Percentiles rank a stretch among this genome's conserved stretches.
Evolutionary conservation across 2,329 filamentous ascomycete species (phyloP).

Genomic region (Xylariaceae sp.): DNA sequence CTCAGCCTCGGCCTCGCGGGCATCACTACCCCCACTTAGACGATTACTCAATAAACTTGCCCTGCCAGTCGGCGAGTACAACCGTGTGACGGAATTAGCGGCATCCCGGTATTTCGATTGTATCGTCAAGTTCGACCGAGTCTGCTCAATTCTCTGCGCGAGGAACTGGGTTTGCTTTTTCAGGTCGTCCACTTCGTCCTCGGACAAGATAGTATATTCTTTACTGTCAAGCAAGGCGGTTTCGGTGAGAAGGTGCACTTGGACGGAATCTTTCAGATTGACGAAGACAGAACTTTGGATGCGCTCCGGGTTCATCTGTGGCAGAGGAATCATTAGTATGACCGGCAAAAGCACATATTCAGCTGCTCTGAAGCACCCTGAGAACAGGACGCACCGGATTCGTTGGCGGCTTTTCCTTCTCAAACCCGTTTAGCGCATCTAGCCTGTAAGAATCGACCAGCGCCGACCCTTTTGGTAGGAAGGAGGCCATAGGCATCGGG

Average conservation of each 20-base stretch:
- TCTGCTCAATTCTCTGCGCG: conserved; percentile 72
- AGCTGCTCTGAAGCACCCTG: not conserved
- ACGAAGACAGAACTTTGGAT: conserved; percentile 54
- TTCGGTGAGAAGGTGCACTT: conserved; percentile 88
- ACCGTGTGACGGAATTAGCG: conserved; percentile 75
- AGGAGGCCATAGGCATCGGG: conserved; percentile 28
- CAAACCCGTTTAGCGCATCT: conserved; percentile 52
- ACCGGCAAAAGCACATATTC: not conserved
- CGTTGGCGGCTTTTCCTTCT: conserved; percentile 50
- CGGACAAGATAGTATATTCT: conserved; percentile 77
- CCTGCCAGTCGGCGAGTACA: conserved; percentile 62
- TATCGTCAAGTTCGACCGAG: conserved; percentile 76
- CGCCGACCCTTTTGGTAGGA: conserved; percentile 43
- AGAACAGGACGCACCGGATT: conserved; percentile 49
- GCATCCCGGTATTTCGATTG: conserved; percentile 95
- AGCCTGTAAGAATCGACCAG: conserved; percentile 57
- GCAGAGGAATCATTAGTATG: conserved; percentile 18
- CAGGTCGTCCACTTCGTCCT: conserved; percentile 84
- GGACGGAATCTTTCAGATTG: conserved; percentile 67
- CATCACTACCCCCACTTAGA: conserved; percentile 44
- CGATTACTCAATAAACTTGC: conserved; percentile 50
- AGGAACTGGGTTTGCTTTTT: conserved; percentile 81
- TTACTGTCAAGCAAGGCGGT: conserved; percentile 88
- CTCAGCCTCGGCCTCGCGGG: conserved; percentile 67
- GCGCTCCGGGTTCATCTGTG: conserved; percentile 47